Base-by-base conservation (phyloP, 2,329 filamentous ascomycete species). In the Aspergillus fructus region DNA sequence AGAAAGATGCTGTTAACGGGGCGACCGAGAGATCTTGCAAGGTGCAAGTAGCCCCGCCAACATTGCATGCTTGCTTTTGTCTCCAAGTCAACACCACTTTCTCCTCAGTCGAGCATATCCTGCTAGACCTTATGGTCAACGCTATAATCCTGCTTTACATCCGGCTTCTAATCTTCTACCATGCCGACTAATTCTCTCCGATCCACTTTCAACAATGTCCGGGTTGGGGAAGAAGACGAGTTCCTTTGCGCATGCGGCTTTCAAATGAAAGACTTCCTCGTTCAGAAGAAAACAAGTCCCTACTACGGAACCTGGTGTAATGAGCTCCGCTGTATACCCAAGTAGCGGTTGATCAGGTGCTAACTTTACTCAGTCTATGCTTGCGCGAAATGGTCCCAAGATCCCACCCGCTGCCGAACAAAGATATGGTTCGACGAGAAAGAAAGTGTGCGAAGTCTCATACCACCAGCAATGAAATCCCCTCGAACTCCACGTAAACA, bases 401-500 rank as follows among this genome's bases (percentile, higher is more conserved):
- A 57, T 33, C 24, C 49, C 12, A 33, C 33, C 27, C 34, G 39
- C 23, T 57, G 55, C 23, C 3, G 6, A 2, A 43, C 27, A 1
- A 42, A 6, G 40, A 49, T 57, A 19, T 57, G 55, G 55, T 49
- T 42, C 21, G 37, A 49, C 17, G 55, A 57, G 27, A n/a, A 19
- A 17, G 43, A 49, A 8, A 15, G n/a, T 15, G 49, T 57, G 19
- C 17, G 30, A 27, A 27, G 15, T 3, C 12, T 39, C 12, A 49
- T 53, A 23, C 49, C 49, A 9, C 39, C 43, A 2, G 39, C 37
- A 3, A 40, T 52, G 49, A 46, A 27, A 39, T 33, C 49, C 1
- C 55, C 49, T 17, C 49, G 39, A 39, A 57, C 54, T 7, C 54
- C 55, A 19, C 49, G 43, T 9, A 57, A 53, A 30, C 49, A 57